Base-by-base conservation (phyloP, 306 rosid species). In the Gynostemma pentaphyllum region DNA sequence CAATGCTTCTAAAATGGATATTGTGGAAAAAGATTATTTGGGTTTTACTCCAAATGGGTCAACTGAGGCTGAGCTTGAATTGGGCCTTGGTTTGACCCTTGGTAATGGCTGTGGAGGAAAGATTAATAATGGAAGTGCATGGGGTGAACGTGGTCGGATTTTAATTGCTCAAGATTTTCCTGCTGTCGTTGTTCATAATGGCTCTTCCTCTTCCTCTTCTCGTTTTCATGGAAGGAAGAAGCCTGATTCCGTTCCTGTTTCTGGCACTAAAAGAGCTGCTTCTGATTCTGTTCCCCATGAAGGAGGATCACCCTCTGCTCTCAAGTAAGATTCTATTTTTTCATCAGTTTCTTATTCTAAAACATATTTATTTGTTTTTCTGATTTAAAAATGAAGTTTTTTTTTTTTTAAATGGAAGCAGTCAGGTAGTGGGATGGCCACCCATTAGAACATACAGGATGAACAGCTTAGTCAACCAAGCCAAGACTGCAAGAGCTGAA, bases 401-500 rank as follows among this genome's bases (percentile, higher is more conserved):
- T 64, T 4, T 23, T 44, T 55, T 32, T 14, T 15, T 41, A 28
- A 0, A 29, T 46, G 67, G 68, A 69, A 78, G 68, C 85, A 85
- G 90, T 73, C 90, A 79, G 54, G 85, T 85, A 45, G 87, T 85
- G 74, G 90, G 90, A 51, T 85, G 90, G 90, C 90, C 87, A 44
- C 90, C 90, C 23, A 70, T 85, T 27, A 81, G 85, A 56, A 71
- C 90, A 44, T 64, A 79, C 32, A 81, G 90, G 78, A 74, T 85
- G 81, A 77, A 79, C 71, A 73, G 90, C 78, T 72, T 84, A 72
- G 80, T 76, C 7, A 81, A 79, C 81, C 90, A 81, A 46, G 79
- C 85, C 23, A 81, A 81, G 76, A 45, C 70, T 16, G 75, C 72
- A 4, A 80, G 64, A 39, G 71, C 73, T 12, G 69, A 75, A 45